These are phyloP conservation scores for Ceratopteris richardii DNA, from an alignment of 75 land plant genomes.

Conservation along the genomic window DNA sequence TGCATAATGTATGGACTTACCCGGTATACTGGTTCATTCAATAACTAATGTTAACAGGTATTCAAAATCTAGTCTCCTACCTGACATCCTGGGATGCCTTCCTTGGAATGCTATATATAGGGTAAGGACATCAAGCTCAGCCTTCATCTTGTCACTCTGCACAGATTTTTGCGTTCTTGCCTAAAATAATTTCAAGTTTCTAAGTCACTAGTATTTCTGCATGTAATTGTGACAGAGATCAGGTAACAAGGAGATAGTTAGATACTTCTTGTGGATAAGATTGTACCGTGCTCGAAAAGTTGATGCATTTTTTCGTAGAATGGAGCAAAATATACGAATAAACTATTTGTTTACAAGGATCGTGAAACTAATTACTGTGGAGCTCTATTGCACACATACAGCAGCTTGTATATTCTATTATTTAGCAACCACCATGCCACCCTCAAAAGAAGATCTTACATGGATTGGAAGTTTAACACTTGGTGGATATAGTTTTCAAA, in stretches of 20 bases:
- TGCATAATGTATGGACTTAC: no score
- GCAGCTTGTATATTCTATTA: conserved; percentile 89
- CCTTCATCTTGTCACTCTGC: neutral
- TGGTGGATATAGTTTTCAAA: conserved; percentile 45
- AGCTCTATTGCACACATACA: conserved; percentile 88
- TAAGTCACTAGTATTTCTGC: neutral
- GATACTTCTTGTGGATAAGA: conserved; percentile 74
- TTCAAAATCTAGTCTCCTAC: conserved; percentile 38
- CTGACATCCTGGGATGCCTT: conserved; percentile 54
- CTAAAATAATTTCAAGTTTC: neutral
- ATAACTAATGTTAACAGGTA: conserved; percentile 33
- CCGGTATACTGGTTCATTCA: no score
- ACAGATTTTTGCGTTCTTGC: neutral
- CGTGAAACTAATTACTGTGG: conserved; percentile 65
- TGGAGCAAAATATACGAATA: conserved; percentile 75
- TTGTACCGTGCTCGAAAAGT: conserved; percentile 49
- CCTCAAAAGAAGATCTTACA: conserved; percentile 46
- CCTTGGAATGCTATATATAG: conserved; percentile 80
- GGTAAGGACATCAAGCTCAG: conserved; percentile 18
- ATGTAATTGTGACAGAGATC: conserved; percentile 21
- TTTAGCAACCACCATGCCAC: conserved; percentile 69
- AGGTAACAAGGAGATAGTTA: conserved; percentile 54
- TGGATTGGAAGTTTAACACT: conserved; percentile 73
- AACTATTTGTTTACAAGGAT: conserved; percentile 71
- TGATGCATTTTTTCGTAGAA: conserved; percentile 35